Base-by-base conservation (phyloP, 192 early-diverging fungal genomes). In the Endogone sp. region DNA sequence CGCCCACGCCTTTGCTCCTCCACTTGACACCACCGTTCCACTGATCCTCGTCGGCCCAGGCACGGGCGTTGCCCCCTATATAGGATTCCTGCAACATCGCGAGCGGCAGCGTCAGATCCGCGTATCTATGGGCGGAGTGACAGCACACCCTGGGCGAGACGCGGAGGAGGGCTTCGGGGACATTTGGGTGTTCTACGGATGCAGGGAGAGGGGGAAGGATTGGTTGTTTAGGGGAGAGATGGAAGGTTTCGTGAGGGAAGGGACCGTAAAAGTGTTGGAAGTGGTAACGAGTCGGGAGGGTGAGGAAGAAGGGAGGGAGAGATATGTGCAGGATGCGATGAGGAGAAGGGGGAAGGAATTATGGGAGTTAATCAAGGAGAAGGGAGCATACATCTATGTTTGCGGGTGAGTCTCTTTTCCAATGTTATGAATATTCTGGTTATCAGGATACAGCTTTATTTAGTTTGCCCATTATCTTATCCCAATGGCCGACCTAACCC, bases 1-100 rank as follows among this genome's bases (percentile, higher is more conserved):
- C 49, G 62, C 76, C 56, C 83, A 82, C 56, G 82, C 70, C 4
- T 98, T 96, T 82, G 77, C 73, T 4, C 80, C 96, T 66, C 92
- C 92, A 25, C 63, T 66, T 9, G 80, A 86, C 32, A 78, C 81
- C 20, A 66, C 68, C 16, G 83, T 76, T 20, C 92, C 94, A 0
- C 76, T 98, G 6, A 79, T 98, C 23, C 86, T 98, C 88, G 86
- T 97, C 29, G 92, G 91, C 2, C 93, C 96, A 2, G 97, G 96
- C 37, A 97, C 97, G 1, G 97, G 97, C 22, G 86, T 99, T n/a
- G 91, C 96, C 8, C 96, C 97, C 0, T 96, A 98, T 57, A 80
- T 95, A 28, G 90, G 92, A 1, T 97, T 98, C 70, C 76, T 98
- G 31, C 81, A 95, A 73, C 89, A 97, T 62, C 85, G 92, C 57